Evolutionary conservation across 176 grass and related monocot species (phyloP).

Genomic region (Bothriochloa decipiens): DNA sequence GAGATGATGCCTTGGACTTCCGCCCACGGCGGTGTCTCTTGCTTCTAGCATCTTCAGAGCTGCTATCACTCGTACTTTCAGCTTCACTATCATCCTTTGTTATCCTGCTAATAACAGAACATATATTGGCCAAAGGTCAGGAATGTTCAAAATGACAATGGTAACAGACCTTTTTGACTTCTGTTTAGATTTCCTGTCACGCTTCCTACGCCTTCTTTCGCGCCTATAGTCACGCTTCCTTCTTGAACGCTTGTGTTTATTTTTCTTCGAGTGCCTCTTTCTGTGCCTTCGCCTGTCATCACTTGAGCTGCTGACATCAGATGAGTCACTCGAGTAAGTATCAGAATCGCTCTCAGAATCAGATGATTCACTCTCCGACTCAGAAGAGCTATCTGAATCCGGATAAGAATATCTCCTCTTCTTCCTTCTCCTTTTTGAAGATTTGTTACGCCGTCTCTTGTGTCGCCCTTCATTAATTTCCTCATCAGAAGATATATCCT

Average conservation of each 20-base stretch:
- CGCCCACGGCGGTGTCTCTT: constrained; percentile 44
- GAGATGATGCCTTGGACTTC: constrained; percentile 70
- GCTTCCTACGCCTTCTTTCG: constrained; percentile 76
- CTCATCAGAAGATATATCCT: constrained; percentile 54
- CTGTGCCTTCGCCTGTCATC: constrained; percentile 68
- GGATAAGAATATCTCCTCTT: constrained; percentile 80
- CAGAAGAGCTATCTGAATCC: constrained; percentile 84
- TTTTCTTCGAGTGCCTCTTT: constrained; percentile 70
- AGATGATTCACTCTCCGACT: constrained; percentile 67
- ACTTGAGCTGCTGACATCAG: constrained; percentile 92
- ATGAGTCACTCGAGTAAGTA: constrained; percentile 66
- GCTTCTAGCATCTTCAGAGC: constrained; percentile 60
- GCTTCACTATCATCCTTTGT: constrained; percentile 55
- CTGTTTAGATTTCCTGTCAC: constrained; percentile 78
- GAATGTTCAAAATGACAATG: constrained; percentile 28
- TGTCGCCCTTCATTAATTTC: constrained; percentile 65
- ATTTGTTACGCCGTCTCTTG: constrained; percentile 64
- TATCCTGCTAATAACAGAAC: constrained; percentile 50
- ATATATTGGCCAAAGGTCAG: constrained; percentile 9
- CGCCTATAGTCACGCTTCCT: constrained; percentile 74
- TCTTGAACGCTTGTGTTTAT: constrained; percentile 73
- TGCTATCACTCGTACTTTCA: constrained; percentile 55
- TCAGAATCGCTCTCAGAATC: constrained; percentile 83
- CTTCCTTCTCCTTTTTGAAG: constrained; percentile 81
- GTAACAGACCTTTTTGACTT: constrained; percentile 64